phyloP scores from a whole-genome alignment of 2,329 filamentous ascomycete genomes.

The Exophiala lecanii-corni region DNA sequence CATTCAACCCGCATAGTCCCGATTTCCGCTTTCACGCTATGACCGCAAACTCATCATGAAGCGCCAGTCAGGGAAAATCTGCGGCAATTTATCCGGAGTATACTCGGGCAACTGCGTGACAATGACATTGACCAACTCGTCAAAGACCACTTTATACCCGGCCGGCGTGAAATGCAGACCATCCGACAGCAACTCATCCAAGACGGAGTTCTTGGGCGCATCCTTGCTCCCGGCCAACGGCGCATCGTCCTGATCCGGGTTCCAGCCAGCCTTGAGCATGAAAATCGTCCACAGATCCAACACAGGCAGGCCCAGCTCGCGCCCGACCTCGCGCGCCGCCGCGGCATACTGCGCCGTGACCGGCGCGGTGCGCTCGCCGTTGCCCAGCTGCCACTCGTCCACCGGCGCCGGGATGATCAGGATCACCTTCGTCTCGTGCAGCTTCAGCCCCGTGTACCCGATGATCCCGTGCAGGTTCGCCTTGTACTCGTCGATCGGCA shows the following conservation, averaged over 20 bases:
- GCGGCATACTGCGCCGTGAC: constrained; percentile 60
- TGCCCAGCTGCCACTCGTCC: constrained; percentile 64
- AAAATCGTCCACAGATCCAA: constrained; percentile 77
- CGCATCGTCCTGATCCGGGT: constrained; percentile 36
- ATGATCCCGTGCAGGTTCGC: constrained; percentile 67
- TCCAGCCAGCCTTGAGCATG: constrained; percentile 60
- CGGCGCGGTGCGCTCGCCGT: constrained; percentile 55
- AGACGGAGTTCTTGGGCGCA: constrained; percentile 52
- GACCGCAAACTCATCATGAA: neutral
- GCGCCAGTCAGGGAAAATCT: constrained; percentile 51
- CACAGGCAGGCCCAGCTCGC: constrained; percentile 54
- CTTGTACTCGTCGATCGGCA: constrained; percentile 71
- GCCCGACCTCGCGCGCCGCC: constrained; percentile 61
- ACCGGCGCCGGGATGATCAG: constrained; percentile 74
- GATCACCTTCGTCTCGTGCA: constrained; percentile 71
- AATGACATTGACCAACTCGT: constrained; percentile 51
- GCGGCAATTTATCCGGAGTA: constrained; percentile 47
- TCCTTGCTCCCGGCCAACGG: constrained; percentile 54
- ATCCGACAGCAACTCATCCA: constrained; percentile 28
- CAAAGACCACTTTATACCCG: constrained; percentile 54
- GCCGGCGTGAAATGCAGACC: constrained; percentile 55
- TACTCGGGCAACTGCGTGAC: constrained; percentile 51
- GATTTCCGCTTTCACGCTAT: constrained; percentile 5
- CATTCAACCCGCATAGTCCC: too few species aligned
- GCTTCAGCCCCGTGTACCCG: constrained; percentile 62